phyloP scores from a whole-genome alignment of 1,139 yeast species.

The Saccharomyces pastorianus region DNA sequence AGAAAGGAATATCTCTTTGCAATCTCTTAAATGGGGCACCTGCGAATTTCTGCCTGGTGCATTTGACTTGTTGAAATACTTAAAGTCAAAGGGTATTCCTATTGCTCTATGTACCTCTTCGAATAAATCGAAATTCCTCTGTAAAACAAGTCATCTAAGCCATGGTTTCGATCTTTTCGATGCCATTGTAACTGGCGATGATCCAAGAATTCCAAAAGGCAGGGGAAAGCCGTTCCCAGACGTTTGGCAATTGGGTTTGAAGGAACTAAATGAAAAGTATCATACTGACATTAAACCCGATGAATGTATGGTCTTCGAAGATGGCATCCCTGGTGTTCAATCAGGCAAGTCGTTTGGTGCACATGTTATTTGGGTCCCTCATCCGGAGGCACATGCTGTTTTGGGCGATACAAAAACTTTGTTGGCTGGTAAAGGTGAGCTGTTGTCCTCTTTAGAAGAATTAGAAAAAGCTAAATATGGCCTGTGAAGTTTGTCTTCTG shows the following conservation, averaged over 20 bases:
- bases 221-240: slow-evolving; percentile 91
- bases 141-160: slow-evolving; percentile 62
- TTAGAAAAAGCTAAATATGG: slow-evolving; percentile 50
- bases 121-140: slow-evolving; percentile 45
- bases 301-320: slow-evolving; percentile 88
- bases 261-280: slow-evolving; percentile 48
- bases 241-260: slow-evolving; percentile 79
- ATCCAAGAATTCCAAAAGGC: slow-evolving; percentile 68
- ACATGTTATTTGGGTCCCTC: slow-evolving; percentile 87
- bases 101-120: slow-evolving; percentile 93
- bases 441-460: slow-evolving; percentile 44
- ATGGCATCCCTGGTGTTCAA: slow-evolving; percentile 81
- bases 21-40: slow-evolving; percentile 52
- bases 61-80: slow-evolving; percentile 48
- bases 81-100: slow-evolving; percentile 50
- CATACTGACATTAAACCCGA: slow-evolving; percentile 49
- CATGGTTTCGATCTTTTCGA: slow-evolving; percentile 56
- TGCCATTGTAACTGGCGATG: slow-evolving; percentile 82
- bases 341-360: slow-evolving; percentile 82
- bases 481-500: slow-evolving; percentile 10
- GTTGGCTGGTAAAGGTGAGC: slow-evolving; percentile 47
- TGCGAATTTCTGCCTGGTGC: slow-evolving; percentile 81
- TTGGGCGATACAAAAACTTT: slow-evolving; percentile 43
- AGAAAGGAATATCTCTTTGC: slow-evolving; percentile 45
- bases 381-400: slow-evolving; percentile 53